Percentiles rank a stretch among this genome's conserved stretches.
phyloP scores from a whole-genome alignment of 140 eudicot genomes.

The Stevia rebaudiana region DNA sequence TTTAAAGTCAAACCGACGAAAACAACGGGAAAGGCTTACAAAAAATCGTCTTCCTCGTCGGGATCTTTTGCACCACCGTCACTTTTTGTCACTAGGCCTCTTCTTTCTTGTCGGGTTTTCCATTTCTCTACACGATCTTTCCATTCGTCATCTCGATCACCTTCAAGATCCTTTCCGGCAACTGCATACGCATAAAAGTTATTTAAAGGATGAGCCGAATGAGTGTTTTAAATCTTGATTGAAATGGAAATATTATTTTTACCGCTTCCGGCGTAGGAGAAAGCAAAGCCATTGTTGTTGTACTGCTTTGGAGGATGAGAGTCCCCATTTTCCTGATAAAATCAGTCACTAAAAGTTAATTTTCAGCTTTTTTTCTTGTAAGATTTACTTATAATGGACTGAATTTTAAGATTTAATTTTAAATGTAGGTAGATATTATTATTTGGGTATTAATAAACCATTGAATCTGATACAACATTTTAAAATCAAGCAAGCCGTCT shows the following conservation, averaged over 20 bases:
- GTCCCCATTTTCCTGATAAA: slow-evolving; percentile 67
- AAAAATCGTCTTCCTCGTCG: slow-evolving; percentile 66
- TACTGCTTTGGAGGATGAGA: slow-evolving; percentile 39
- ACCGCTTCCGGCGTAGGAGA: slow-evolving; percentile 93
- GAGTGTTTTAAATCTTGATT: not conserved
- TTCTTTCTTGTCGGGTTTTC: slow-evolving; percentile 90
- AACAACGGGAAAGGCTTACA: slow-evolving; percentile 35
- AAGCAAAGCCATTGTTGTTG: slow-evolving; percentile 57
- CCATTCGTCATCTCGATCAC: slow-evolving; percentile 83
- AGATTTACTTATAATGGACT: no score
- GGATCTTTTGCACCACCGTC: slow-evolving; percentile 57
- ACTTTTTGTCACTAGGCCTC: slow-evolving; percentile 58
- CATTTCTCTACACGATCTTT: slow-evolving; percentile 97
- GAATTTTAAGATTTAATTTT: no score
- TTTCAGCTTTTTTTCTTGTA: not conserved
- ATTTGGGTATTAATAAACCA: no score
- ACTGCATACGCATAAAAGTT: slow-evolving; percentile 32
- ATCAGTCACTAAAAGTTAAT: not conserved
- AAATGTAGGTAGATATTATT: no score
- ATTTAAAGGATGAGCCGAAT: not conserved
- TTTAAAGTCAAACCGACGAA: not conserved
- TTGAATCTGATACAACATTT: no score
- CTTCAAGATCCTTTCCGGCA: slow-evolving; percentile 80
- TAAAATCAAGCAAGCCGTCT: no score
- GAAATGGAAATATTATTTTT: not conserved